Evolutionary conservation across 129 eudicot species (phyloP).

Genomic region (Cynara cardunculus): DNA sequence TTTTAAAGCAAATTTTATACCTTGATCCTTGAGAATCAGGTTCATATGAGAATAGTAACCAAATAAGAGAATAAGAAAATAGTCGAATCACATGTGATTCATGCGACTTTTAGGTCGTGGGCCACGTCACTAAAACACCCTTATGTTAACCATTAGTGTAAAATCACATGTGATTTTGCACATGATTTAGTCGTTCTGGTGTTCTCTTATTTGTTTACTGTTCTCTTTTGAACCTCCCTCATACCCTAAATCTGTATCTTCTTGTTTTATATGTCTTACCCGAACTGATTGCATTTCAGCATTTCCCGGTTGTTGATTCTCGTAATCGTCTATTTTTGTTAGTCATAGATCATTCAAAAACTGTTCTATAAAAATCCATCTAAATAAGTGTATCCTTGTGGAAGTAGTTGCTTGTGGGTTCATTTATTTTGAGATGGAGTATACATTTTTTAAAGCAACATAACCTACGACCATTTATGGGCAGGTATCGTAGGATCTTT

Average conservation of each 20-base stretch:
- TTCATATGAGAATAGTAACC: no score
- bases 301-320: neutral
- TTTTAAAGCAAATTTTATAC: neutral
- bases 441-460: neutral
- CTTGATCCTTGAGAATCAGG: no score
- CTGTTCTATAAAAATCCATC: neutral
- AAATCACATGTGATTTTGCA: no score
- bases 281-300: neutral
- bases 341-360: neutral
- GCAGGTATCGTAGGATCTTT: constrained; percentile 81
- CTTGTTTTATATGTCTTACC: neutral
- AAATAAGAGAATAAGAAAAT: no score
- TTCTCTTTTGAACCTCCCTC: no score
- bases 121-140: no score
- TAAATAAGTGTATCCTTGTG: neutral
- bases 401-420: neutral
- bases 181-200: no score
- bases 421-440: neutral
- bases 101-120: no score
- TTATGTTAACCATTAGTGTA: no score
- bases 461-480: neutral
- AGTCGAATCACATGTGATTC: no score
- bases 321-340: neutral
- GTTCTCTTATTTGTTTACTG: no score
- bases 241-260: neutral